Evolutionary conservation across 2,329 filamentous ascomycete genomes (phyloP).

Genomic region (Aspergillus hortae): DNA sequence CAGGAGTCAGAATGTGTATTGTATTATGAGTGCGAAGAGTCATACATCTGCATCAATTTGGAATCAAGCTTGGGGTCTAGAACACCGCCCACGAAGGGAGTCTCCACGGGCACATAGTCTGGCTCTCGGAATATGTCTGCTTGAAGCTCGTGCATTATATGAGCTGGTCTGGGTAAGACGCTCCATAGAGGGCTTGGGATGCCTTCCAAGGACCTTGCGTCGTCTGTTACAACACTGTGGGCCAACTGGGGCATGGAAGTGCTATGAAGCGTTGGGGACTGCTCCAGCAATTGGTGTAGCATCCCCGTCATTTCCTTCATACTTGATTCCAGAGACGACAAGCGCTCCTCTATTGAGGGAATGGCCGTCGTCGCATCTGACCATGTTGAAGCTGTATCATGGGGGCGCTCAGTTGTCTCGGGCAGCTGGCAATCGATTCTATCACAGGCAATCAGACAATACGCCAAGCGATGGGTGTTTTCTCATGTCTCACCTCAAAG

Average conservation of each 20-base stretch:
- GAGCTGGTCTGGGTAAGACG: slow-evolving; percentile 27
- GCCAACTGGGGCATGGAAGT: slow-evolving; percentile 14
- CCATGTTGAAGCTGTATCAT: slow-evolving; percentile 29
- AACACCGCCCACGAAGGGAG: slow-evolving; percentile 23
- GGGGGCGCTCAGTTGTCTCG: slow-evolving; percentile 31
- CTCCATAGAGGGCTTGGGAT: slow-evolving; percentile 12
- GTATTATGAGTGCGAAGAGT: background rate
- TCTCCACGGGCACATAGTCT: slow-evolving; percentile 19
- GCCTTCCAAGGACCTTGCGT: slow-evolving; percentile 18
- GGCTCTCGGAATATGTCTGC: slow-evolving; percentile 28
- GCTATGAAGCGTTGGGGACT: slow-evolving; percentile 17
- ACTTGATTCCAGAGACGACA: slow-evolving; percentile 28
- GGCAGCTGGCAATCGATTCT: slow-evolving; percentile 35
- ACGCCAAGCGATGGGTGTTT: background rate
- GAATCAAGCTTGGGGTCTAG: slow-evolving; percentile 29
- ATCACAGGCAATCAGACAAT: background rate
- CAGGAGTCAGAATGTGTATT: too few relatives aligned
- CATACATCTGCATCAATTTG: slow-evolving; percentile 31
- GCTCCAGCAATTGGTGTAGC: slow-evolving; percentile 30
- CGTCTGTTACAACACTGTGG: slow-evolving; percentile 23
- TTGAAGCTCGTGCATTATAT: slow-evolving; percentile 31
- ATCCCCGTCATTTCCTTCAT: slow-evolving; percentile 35
- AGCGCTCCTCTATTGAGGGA: slow-evolving; percentile 32
- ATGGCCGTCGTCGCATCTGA: slow-evolving; percentile 28
- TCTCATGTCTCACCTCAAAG: slow-evolving; percentile 25